These are phyloP conservation scores for Corynespora cassiicola DNA, from an alignment of 2,329 filamentous ascomycete genomes.

Conservation along the genomic window DNA sequence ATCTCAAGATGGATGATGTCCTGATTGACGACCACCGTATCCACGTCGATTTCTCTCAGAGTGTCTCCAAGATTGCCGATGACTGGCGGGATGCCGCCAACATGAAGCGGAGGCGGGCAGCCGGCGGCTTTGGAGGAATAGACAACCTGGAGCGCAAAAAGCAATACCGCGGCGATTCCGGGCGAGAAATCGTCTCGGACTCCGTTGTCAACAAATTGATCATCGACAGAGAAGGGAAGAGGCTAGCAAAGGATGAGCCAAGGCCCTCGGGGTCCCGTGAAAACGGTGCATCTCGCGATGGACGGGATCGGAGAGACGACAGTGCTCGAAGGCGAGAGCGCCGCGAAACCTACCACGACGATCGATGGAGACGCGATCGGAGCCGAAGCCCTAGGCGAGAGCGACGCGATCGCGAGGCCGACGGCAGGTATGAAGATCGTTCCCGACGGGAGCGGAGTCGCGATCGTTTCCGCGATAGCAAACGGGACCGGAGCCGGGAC, in stretches of 20 bases:
- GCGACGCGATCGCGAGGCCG: slow-evolving; percentile 32
- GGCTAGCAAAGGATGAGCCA: slow-evolving; percentile 11
- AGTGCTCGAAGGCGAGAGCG: slow-evolving; percentile 39
- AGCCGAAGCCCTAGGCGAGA: slow-evolving; percentile 42
- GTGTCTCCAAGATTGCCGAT: slow-evolving; percentile 84
- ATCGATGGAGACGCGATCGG: slow-evolving; percentile 46
- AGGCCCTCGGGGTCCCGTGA: slow-evolving; percentile 10
- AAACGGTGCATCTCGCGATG: slow-evolving; percentile 11
- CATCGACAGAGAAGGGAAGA: slow-evolving; percentile 31
- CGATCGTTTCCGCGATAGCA: slow-evolving; percentile 41
- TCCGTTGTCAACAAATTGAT: slow-evolving; percentile 41
- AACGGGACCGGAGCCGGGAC: slow-evolving; percentile 47
- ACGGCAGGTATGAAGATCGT: slow-evolving; percentile 34
- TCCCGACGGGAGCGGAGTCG: slow-evolving; percentile 35
- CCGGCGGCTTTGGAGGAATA: slow-evolving; percentile 83
- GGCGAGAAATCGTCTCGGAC: slow-evolving; percentile 36
- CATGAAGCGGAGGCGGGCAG: slow-evolving; percentile 71
- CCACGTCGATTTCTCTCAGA: slow-evolving; percentile 98
- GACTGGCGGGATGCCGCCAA: slow-evolving; percentile 89
- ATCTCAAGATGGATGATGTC: slow-evolving; percentile 98
- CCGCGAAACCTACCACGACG: slow-evolving; percentile 44
- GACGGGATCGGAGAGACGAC: slow-evolving; percentile 46
- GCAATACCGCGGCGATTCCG: slow-evolving; percentile 67
- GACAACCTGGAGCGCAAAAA: slow-evolving; percentile 85
- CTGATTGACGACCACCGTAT: slow-evolving; percentile 97